Evolutionary conservation across 2,329 filamentous ascomycete species (phyloP), one percentile per base, ranked within the genome.

Genomic region (Diaporthe vaccinii): DNA sequence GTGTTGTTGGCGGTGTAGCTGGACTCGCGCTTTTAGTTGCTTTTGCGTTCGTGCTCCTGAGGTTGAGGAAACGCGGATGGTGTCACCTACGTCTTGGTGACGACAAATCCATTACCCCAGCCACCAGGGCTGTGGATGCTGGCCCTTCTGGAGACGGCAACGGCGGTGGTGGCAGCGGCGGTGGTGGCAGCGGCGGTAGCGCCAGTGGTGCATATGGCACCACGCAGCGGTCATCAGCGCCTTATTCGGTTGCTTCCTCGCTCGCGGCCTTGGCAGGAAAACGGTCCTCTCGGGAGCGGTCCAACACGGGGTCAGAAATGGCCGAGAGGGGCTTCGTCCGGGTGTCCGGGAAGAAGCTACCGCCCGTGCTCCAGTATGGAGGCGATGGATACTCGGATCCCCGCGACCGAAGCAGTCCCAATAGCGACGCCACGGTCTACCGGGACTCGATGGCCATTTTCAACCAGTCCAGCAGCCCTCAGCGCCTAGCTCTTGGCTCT

Each of bases 321-420:
- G 86, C 85, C 39, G 91, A 93, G 79, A 85, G 86, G 76, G 90
- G 91, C 0, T 93, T 93, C 81, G 89, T 92, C 77, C 89, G 91
- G 41, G 89, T 93, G 2, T 92, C 91, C 8, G 92, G 92, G 76
- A 88, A 88, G 79, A 93, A 93, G 79, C 81, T 93, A 74, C 89
- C 90, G 4, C 91, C 92, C 2, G 91, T 93, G 14, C 83, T 93
- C 51, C 86, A 90, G 75, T 86, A 86, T 62, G 91, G 91, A 20
- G 91, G 91, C 8, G 91, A 93, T 80, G 91, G 91, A 1, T 93
- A 91, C 82, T 87, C 87, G 28, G 90, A 90, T 75, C 87, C 78
- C 61, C 85, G 82, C 73, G 85, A 82, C 68, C 81, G 85, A 65
- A 82, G 87, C 78, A 91, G 88, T 78, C 86, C 85, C 46, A 84